These are phyloP conservation scores for Cladorrhinum sp. DNA, from an alignment of 2,329 filamentous ascomycete genomes.

Conservation along the genomic window DNA sequence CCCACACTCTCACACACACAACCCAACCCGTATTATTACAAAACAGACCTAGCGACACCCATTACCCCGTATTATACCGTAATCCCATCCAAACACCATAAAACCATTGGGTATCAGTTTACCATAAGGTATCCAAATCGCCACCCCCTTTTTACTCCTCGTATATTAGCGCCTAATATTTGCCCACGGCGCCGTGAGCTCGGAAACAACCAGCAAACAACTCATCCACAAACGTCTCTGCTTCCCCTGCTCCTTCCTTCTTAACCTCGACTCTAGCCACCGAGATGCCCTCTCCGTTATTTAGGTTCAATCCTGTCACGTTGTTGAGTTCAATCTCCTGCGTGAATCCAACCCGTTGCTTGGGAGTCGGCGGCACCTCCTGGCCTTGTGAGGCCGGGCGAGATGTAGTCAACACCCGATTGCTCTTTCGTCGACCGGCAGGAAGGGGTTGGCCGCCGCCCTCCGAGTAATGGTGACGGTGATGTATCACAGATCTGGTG, in stretches of 20 bases:
- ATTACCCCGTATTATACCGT: background rate
- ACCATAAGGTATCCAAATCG: too few relatives aligned
- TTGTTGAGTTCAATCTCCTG: constrained; percentile 18
- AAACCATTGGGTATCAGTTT: background rate
- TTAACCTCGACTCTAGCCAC: constrained; percentile 34
- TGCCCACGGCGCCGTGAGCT: constrained; percentile 4
- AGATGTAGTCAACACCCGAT: background rate
- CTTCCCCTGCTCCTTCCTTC: constrained; percentile 28
- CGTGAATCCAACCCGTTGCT: constrained; percentile 2
- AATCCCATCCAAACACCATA: background rate
- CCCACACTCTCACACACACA: background rate
- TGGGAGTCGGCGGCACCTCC: background rate
- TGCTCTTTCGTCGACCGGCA: constrained; percentile 15
- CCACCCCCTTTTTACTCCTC: too few relatives aligned
- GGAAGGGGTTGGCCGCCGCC: constrained; percentile 8
- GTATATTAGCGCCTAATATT: background rate
- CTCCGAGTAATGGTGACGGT: background rate
- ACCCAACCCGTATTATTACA: background rate
- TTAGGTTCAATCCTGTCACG: constrained; percentile 25
- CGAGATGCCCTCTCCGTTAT: constrained; percentile 19
- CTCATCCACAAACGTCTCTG: constrained; percentile 44
- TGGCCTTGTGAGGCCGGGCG: background rate
- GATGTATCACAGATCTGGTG: constrained; percentile 19
- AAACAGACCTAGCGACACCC: background rate
- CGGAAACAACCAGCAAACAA: constrained; percentile 33